Percentiles rank a stretch among this genome's conserved stretches.
These are phyloP conservation scores for Oenanthe sinensis DNA, from an alignment of 129 eudicot species.

Conservation along the genomic window DNA sequence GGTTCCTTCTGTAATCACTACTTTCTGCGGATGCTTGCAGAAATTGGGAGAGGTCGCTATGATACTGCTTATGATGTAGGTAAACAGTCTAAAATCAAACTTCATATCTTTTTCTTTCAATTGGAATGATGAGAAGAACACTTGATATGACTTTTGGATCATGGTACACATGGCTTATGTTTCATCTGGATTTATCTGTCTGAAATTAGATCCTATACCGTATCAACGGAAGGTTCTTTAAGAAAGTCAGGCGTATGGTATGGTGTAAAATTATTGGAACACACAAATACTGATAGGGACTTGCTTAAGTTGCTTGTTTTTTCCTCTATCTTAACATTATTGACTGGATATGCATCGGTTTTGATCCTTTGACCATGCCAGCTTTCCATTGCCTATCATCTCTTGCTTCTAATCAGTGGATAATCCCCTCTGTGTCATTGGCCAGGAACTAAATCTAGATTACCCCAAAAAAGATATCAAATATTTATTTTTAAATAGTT, in stretches of 20 bases:
- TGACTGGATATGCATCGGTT: no score
- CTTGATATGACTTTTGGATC: not conserved
- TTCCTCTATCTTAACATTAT: no score
- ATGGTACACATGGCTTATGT: not conserved
- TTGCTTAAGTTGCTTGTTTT: no score
- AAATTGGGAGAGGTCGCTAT: slow-evolving; percentile 58
- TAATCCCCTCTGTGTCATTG: not conserved
- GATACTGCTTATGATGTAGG: slow-evolving; percentile 77
- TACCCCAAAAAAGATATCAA: not conserved
- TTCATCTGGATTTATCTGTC: not conserved
- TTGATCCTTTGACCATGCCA: not conserved
- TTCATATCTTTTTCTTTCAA: not conserved
- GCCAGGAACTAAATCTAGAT: not conserved
- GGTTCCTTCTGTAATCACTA: slow-evolving; percentile 87
- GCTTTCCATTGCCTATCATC: not conserved
- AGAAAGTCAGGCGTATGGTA: not conserved
- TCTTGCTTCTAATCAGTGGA: not conserved
- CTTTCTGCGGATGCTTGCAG: slow-evolving; percentile 80
- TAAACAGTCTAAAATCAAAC: slow-evolving; percentile 8
- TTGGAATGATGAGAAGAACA: not conserved
- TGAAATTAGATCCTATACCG: not conserved
- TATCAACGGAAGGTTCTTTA: no score
- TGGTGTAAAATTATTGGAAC: not conserved
- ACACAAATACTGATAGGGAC: no score
- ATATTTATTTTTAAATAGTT: no score